phyloP scores from a whole-genome alignment of 164 flowering plant genomes.

The Vitis amurensis region DNA sequence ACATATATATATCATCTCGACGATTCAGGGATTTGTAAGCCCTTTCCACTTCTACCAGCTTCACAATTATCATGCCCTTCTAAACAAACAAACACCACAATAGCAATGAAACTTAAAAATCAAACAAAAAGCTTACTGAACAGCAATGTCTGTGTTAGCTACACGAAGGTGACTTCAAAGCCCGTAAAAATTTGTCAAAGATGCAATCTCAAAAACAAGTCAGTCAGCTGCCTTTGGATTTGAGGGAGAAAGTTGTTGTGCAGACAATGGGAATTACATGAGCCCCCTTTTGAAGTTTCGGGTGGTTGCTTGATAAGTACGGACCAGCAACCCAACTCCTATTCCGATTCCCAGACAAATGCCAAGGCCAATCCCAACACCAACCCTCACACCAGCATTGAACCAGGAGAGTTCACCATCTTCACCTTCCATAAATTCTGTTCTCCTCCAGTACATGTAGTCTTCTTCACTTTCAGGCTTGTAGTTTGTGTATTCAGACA shows the following conservation, averaged over 20 bases:
- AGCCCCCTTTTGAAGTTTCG: conserved; percentile 65
- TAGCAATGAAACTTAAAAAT: neutral
- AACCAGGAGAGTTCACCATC: conserved; percentile 91
- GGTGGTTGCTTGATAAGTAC: conserved; percentile 74
- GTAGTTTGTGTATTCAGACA: conserved; percentile 38
- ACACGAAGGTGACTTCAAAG: conserved; percentile 13
- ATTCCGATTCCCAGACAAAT: conserved; percentile 78
- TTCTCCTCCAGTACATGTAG: conserved; percentile 49
- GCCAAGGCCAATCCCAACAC: conserved; percentile 89
- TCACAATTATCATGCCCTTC: neutral
- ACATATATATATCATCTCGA: neutral
- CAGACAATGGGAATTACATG: conserved; percentile 16
- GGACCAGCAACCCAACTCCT: conserved; percentile 81
- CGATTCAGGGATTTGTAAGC: neutral
- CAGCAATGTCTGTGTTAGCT: conserved; percentile 12
- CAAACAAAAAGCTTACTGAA: neutral
- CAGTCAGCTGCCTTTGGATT: conserved; percentile 28
- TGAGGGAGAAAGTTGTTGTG: neutral
- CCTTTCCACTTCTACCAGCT: conserved; percentile 3
- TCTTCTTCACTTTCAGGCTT: conserved; percentile 55
- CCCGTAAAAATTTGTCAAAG: conserved; percentile 17
- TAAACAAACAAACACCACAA: conserved; percentile 2
- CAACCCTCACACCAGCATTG: conserved; percentile 88
- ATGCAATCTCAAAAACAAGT: conserved; percentile 7
- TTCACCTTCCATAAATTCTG: conserved; percentile 65